Evolutionary conservation across 441 rosid species (phyloP), one percentile per base, ranked within the genome.

Genomic region (Hura crepitans): DNA sequence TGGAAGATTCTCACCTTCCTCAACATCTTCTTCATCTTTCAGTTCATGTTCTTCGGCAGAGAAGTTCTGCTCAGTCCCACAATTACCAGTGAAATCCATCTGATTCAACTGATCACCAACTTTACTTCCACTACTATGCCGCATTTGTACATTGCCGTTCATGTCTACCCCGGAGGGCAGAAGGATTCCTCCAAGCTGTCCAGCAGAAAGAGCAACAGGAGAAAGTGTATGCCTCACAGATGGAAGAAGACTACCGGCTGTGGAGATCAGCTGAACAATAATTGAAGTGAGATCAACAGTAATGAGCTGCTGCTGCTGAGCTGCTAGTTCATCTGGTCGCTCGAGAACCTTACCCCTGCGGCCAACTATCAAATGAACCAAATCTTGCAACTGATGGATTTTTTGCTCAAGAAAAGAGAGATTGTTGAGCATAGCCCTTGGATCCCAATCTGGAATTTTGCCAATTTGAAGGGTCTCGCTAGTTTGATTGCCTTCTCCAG

Each of bases 201-300:
- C 89, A 57, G 72, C 55, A 56, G 75, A 80, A 70, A 77, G 83
- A 75, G 71, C 71, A 60, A 74, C 72, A 42, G 89, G 64, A 47
- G 83, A 73, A 63, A 81, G 81, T 63, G 82, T 83, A 64, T 84
- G 85, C 84, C 85, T 91, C 74, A 87, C 91, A 53, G 90, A 91
- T 50, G 97, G 98, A 65, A 93, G 92, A 77, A 94, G 96, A 79
- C 88, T 89, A 61, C 97, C 98, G 1, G 97, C 96, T 47, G 97
- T 84, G 23, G 98, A 91, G 78, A 91, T 94, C 78, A 94, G 75
- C 80, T 94, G 98, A 68, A 91, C 90, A 31, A 94, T 91, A 59
- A 91, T 87, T 0, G 97, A 94, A 79, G 96, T 91, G 62, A 94
- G 87, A 81, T 91, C 96, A 7, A 96, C 86, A n/a, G 90, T 89